Base-by-base conservation (phyloP, 768 basidiomycete species). In the Suillus ampliporus region DNA sequence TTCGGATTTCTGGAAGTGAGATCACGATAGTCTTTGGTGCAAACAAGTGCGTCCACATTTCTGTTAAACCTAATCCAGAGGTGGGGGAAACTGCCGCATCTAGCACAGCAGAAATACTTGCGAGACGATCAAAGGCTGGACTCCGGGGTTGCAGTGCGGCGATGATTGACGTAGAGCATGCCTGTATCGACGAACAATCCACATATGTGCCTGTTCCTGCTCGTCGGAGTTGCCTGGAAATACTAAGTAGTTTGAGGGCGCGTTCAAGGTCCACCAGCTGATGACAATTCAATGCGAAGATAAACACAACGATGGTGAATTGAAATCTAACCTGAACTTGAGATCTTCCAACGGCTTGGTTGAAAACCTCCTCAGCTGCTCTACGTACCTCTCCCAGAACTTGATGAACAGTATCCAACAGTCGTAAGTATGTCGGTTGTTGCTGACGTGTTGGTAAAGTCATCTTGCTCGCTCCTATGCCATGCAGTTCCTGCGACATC, bases 11-110 rank as follows among this genome's bases (percentile, higher is more conserved):
- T 23, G 23, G 9, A 11, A 61, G 73, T 7, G 60, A 67, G 11
- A 67, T 56, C 35, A 66, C 68, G 50, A 51, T 61, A 43, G 48
- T 54, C 62, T 58, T 61, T 21, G 67, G 67, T 14, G 46, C 43
- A 13, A 69, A 81, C 60, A 88, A 73, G 7, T 71, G 73, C 14
- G 81, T 78, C 94, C 94, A 97, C 40, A 97, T 84, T 23, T 88
- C 80, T 21, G 83, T 76, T 72, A 95, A 77, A 26, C 89, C 91
- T 28, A 86, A 79, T 5, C 96, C 95, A n/a, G 86, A 83, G 8
- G 86, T 85, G 17, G 88, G 82, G 3, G 84, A 84, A 17, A 91
- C 79, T 4, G 78, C 69, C 5, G 80, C 74, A 41, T 81, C 77
- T 4, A 96, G 77, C 7, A 69, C 67, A 37, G 76, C 61, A 7